phyloP scores from a whole-genome alignment of 148 eudicot genomes.

The Drosera capensis region DNA sequence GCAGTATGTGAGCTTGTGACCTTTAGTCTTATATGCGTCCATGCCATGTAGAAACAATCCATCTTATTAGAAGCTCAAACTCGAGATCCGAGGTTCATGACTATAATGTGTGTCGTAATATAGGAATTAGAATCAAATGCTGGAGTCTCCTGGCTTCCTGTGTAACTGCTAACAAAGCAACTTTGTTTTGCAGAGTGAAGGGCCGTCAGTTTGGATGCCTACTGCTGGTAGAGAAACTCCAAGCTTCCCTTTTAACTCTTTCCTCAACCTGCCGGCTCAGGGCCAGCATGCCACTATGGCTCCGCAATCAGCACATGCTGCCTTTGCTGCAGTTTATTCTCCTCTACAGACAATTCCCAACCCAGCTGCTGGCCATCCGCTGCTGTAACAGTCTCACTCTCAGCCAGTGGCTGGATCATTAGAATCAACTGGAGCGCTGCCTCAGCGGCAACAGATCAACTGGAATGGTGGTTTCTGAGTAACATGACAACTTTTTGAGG shows the following conservation, averaged over 20 bases:
- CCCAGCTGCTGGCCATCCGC: conserved; percentile 23
- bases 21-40: too few relatives aligned
- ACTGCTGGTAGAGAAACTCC: conserved; percentile 28
- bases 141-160: too few relatives aligned
- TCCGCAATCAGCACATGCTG: conserved; percentile 28
- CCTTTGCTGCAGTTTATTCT: conserved; percentile 31
- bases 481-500: background rate
- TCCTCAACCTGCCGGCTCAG: conserved; percentile 35
- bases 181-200: conserved; percentile 44
- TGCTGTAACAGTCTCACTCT: conserved; percentile 31
- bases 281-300: conserved; percentile 21
- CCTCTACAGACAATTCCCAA: conserved; percentile 25
- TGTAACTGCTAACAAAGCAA: too few relatives aligned
- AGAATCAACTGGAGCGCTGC: conserved; percentile 22
- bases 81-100: too few relatives aligned
- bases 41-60: too few relatives aligned
- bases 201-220: conserved; percentile 25
- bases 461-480: conserved; percentile 21
- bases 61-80: too few relatives aligned
- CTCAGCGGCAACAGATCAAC: conserved; percentile 20
- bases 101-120: too few relatives aligned
- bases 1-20: too few relatives aligned
- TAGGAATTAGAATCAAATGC: too few relatives aligned
- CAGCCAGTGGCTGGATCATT: conserved; percentile 16
- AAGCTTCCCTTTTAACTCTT: conserved; percentile 21